Evolutionary conservation across 2,329 filamentous ascomycete genomes (phyloP).

Genomic region (Chrysoporthe deuterocubensis): DNA sequence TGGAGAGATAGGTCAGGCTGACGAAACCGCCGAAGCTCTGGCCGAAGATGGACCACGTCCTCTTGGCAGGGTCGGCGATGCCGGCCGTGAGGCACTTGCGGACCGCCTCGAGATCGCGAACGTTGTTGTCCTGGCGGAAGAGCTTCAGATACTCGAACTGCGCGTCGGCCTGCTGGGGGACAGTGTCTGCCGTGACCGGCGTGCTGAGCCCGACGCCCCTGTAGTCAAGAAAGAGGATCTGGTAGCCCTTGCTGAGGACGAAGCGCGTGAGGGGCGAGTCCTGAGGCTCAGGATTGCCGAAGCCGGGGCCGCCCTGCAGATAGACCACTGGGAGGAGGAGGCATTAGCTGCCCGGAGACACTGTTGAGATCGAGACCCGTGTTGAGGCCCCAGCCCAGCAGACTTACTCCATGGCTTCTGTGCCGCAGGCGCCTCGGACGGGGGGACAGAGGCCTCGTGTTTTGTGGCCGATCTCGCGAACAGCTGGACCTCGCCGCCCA

Average conservation of each 20-base stretch:
- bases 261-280: conserved; percentile 71
- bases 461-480: conserved; percentile 78
- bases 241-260: conserved; percentile 80
- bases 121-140: conserved; percentile 89
- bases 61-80: conserved; percentile 65
- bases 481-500: conserved; percentile 66
- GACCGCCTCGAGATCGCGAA: conserved; percentile 86
- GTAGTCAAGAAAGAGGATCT: conserved; percentile 86
- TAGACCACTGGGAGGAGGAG: conserved; percentile 57
- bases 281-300: conserved; percentile 76
- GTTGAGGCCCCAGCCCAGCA: not conserved
- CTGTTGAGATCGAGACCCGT: not conserved
- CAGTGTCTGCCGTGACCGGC: conserved; percentile 74
- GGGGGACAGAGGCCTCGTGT: conserved; percentile 64
- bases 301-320: conserved; percentile 85
- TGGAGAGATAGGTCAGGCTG: conserved; percentile 79
- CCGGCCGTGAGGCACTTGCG: conserved; percentile 73
- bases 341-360: not conserved
- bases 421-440: conserved; percentile 37
- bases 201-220: conserved; percentile 86
- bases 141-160: conserved; percentile 82
- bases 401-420: conserved; percentile 23
- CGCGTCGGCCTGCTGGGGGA: conserved; percentile 58
- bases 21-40: conserved; percentile 95
- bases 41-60: conserved; percentile 84